These are phyloP conservation scores for Fomitopsis palustris DNA, from an alignment of 1,284 basidiomycete genomes.

Conservation along the genomic window DNA sequence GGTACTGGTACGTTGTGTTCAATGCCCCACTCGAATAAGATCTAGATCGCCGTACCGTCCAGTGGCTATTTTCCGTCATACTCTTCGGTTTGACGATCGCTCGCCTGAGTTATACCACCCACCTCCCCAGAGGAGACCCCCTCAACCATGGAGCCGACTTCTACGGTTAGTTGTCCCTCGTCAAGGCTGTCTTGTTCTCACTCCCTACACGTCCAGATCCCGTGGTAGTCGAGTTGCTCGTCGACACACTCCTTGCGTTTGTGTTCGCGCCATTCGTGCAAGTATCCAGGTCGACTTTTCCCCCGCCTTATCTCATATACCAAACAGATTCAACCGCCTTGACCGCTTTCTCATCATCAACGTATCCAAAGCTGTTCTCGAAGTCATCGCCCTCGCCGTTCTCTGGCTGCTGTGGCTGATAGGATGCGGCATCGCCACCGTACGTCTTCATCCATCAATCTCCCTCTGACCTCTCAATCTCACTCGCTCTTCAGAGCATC, in stretches of 20 bases:
- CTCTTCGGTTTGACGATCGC: slow-evolving; percentile 54
- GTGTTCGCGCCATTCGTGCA: slow-evolving; percentile 58
- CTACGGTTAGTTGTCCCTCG: slow-evolving; percentile 42
- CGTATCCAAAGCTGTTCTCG: slow-evolving; percentile 47
- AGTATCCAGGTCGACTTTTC: too few species aligned
- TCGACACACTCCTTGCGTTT: slow-evolving; percentile 55
- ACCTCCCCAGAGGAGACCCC: slow-evolving; percentile 50
- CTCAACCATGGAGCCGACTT: slow-evolving; percentile 55
- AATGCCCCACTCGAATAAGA: not conserved
- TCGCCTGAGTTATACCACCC: slow-evolving; percentile 62
- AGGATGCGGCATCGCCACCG: slow-evolving; percentile 57
- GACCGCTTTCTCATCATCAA: slow-evolving; percentile 21
- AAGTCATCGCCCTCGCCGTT: slow-evolving; percentile 51
- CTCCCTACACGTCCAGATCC: slow-evolving; percentile 42
- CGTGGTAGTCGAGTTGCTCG: slow-evolving; percentile 59
- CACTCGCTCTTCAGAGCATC: slow-evolving; percentile 26
- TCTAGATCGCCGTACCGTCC: not conserved
- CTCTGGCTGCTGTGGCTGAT: slow-evolving; percentile 68
- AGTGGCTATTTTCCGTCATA: slow-evolving; percentile 55
- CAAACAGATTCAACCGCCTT: slow-evolving; percentile 27
- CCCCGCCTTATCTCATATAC: not conserved
- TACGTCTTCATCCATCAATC: slow-evolving; percentile 30
- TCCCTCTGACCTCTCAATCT: slow-evolving; percentile 8
- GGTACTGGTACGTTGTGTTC: slow-evolving; percentile 12
- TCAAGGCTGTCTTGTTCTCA: not conserved